phyloP scores from a whole-genome alignment of 108 stramenopile genomes.

The Bacterosira constricta region DNA sequence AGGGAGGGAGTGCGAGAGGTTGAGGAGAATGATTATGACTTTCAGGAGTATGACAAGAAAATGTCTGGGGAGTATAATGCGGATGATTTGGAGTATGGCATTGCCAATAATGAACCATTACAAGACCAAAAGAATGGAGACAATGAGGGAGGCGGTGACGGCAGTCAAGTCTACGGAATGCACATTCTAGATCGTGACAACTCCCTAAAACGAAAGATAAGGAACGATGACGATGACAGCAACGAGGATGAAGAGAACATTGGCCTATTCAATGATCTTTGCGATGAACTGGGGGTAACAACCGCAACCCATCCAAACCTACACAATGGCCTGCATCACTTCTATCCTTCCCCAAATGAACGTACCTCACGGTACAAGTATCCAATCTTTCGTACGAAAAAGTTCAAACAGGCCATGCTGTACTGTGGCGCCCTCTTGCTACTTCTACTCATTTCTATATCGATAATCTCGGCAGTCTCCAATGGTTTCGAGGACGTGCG shows the following conservation, averaged over 20 bases:
- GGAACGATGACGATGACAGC: constrained; percentile 11
- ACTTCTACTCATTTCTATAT: constrained; percentile 10
- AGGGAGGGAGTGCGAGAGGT: background rate
- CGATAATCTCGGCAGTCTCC: constrained; percentile 29
- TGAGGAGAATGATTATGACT: constrained; percentile 29
- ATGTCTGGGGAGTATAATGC: background rate
- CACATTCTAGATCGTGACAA: constrained; percentile 22
- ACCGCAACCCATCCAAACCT: constrained; percentile 23
- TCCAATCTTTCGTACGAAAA: constrained; percentile 27
- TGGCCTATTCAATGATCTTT: constrained; percentile 25
- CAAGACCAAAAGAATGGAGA: background rate
- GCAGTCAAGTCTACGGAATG: constrained; percentile 3
- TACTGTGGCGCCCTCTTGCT: constrained; percentile 10
- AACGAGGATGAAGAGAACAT: background rate
- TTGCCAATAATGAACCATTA: background rate
- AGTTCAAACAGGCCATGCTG: constrained; percentile 15
- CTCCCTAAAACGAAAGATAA: constrained; percentile 16
- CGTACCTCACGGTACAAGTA: constrained; percentile 1
- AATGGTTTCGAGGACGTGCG: constrained; percentile 35
- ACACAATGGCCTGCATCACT: constrained; percentile 2
- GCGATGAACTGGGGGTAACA: constrained; percentile 42
- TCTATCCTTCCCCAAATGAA: background rate
- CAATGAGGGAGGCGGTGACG: background rate
- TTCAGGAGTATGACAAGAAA: constrained; percentile 9
- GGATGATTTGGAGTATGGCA: constrained; percentile 38